A percentile compares a stretch with the other conserved stretches of the same genome.
Conservation (phyloP, 441 rosid species). For the Biscutella laevigata region DNA sequence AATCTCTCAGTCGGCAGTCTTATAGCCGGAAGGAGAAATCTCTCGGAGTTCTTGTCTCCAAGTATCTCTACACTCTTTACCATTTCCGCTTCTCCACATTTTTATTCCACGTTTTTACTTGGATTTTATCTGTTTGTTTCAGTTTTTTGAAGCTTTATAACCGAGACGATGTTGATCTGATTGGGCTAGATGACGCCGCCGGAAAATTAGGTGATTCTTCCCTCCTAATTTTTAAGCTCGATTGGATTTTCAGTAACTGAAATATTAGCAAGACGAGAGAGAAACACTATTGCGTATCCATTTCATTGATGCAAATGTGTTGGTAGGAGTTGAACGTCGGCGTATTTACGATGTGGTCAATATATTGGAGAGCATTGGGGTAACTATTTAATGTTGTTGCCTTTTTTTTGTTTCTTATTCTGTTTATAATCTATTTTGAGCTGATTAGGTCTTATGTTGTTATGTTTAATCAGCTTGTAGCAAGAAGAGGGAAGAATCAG, state of each 20-base stretch:
- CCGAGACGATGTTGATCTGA: conserved; percentile 38
- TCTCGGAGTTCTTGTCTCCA: no score
- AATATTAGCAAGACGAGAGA: neutral
- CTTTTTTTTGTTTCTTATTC: neutral
- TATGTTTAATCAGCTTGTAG: conserved; percentile 42
- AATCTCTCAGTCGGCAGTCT: no score
- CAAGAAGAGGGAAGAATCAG: conserved; percentile 69
- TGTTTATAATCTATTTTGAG: conserved; percentile 5
- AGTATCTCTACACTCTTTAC: no score
- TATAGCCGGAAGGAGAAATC: no score
- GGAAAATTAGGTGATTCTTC: conserved; percentile 35
- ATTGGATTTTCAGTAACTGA: neutral
- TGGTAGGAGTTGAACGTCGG: conserved; percentile 71
- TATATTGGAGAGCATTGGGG: conserved; percentile 72
- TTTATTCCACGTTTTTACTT: no score
- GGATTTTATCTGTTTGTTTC: conserved; percentile 7
- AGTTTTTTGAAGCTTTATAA: conserved; percentile 60
- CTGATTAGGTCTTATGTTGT: conserved; percentile 11
- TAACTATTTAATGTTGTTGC: conserved; percentile 17
- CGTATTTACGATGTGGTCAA: conserved; percentile 83
- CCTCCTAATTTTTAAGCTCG: neutral
- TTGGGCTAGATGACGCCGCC: conserved; percentile 75
- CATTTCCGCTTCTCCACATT: no score
- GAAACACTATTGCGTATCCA: neutral
- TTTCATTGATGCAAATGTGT: no score